Conservation (phyloP, 2,329 filamentous ascomycete genomes). For the Monilinia fructicola region DNA sequence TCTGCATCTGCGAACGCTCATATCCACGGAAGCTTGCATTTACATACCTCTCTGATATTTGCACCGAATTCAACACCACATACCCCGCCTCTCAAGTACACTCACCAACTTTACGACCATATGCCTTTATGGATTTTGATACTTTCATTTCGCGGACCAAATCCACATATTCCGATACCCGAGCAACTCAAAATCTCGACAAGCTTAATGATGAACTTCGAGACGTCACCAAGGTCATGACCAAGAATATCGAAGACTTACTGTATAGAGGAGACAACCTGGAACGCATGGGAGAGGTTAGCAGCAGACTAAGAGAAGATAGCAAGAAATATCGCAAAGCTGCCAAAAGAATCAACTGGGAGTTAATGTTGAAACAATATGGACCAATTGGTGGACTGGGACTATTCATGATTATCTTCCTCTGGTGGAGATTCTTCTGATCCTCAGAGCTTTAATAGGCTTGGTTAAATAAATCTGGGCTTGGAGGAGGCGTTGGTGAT, state of each 20-base stretch:
- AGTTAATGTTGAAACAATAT: constrained; percentile 93
- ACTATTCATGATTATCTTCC: constrained; percentile 78
- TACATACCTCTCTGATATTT: constrained; percentile 92
- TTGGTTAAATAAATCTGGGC: background rate
- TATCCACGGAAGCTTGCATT: constrained; percentile 98
- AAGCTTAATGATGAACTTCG: constrained; percentile 95
- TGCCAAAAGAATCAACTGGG: constrained; percentile 96
- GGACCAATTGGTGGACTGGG: constrained; percentile 82
- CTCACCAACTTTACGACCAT: constrained; percentile 75
- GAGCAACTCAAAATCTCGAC: constrained; percentile 88
- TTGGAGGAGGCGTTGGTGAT: constrained; percentile 17
- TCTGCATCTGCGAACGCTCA: constrained; percentile 88
- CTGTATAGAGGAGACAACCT: constrained; percentile 91
- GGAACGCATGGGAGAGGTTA: constrained; percentile 96
- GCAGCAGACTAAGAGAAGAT: constrained; percentile 81
- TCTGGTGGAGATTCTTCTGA: constrained; percentile 93
- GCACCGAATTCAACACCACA: constrained; percentile 84
- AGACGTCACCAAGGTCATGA: constrained; percentile 99
- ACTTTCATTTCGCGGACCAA: constrained; percentile 93
- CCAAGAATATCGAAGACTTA: constrained; percentile 98
- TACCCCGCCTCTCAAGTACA: constrained; percentile 75
- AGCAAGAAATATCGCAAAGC: constrained; percentile 92
- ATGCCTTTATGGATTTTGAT: constrained; percentile 97
- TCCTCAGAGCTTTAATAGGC: background rate
- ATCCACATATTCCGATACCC: constrained; percentile 88